Conservation (phyloP, 2,329 filamentous ascomycete genomes). For the Orbilia blumenaviensis region DNA sequence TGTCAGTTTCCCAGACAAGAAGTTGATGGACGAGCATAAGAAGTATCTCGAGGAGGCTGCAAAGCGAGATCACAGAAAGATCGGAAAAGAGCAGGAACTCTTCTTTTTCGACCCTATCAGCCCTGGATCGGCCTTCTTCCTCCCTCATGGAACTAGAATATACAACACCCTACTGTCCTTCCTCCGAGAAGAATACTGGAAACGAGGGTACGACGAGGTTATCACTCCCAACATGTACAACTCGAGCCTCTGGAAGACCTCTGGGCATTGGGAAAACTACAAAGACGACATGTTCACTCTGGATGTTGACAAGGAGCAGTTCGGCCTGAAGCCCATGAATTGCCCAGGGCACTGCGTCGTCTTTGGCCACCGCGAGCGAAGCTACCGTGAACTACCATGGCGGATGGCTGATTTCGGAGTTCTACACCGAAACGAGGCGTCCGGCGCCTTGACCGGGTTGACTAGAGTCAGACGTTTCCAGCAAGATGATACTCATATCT, state of each 20-base stretch:
- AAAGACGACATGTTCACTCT: conserved; percentile 97
- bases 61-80: conserved; percentile 92
- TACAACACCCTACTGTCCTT: conserved; percentile 88
- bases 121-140: conserved; percentile 91
- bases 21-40: conserved; percentile 89
- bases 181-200: conserved; percentile 87
- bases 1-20: conserved; percentile 97
- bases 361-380: conserved; percentile 82
- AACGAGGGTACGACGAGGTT: conserved; percentile 92
- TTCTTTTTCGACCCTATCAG: conserved; percentile 96
- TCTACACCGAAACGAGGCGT: conserved; percentile 93
- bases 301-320: conserved; percentile 80
- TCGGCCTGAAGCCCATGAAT: conserved; percentile 96
- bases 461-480: conserved; percentile 93
- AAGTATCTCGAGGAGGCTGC: conserved; percentile 97
- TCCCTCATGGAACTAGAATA: conserved; percentile 91
- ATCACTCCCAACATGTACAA: conserved; percentile 98
- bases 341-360: conserved; percentile 93
- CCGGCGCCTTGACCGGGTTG: conserved; percentile 86
- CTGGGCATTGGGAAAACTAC: conserved; percentile 93
- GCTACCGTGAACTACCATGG: conserved; percentile 88
- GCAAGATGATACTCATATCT: conserved; percentile 96
- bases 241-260: conserved; percentile 88
- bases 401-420: conserved; percentile 96
- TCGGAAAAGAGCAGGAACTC: conserved; percentile 93